Evolutionary conservation across 73 alveolate genomes (phyloP).

Genomic region (Paramecium octaurelia): DNA sequence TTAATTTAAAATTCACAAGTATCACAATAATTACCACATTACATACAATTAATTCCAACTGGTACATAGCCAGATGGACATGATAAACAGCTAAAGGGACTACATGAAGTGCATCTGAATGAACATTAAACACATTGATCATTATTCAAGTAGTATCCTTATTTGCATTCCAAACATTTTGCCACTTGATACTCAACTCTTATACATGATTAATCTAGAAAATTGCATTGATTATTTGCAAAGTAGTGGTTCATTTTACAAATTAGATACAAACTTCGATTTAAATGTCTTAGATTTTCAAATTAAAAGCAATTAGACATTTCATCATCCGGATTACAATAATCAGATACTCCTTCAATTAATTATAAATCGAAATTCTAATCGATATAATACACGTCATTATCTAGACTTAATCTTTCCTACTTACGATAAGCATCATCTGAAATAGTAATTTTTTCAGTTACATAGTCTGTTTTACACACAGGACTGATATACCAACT

Average conservation of each 20-base stretch:
- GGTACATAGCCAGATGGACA: not conserved
- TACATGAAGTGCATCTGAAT: not conserved
- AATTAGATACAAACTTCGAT: not conserved
- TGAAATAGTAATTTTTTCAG: not conserved
- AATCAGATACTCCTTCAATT: not conserved
- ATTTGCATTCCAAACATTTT: not conserved
- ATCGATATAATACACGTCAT: not conserved
- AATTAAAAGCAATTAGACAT: not conserved
- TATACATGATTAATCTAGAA: not conserved
- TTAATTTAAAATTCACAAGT: not conserved
- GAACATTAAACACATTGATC: not conserved
- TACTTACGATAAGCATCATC: not conserved
- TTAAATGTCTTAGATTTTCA: not conserved
- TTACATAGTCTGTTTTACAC: not conserved
- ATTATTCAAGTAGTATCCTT: not conserved
- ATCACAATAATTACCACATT: not conserved
- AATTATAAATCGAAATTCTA: not conserved
- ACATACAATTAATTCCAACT: not conserved
- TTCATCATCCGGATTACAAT: not conserved
- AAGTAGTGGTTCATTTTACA: not conserved
- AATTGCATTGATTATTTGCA: not conserved
- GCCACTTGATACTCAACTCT: not conserved
- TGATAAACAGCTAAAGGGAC: not conserved
- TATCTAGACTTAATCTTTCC: not conserved
- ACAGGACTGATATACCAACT: not conserved